Percentiles rank a stretch among this genome's conserved stretches.
phyloP scores from a whole-genome alignment of 2,329 filamentous ascomycete genomes.

The Trichoderma sp. region DNA sequence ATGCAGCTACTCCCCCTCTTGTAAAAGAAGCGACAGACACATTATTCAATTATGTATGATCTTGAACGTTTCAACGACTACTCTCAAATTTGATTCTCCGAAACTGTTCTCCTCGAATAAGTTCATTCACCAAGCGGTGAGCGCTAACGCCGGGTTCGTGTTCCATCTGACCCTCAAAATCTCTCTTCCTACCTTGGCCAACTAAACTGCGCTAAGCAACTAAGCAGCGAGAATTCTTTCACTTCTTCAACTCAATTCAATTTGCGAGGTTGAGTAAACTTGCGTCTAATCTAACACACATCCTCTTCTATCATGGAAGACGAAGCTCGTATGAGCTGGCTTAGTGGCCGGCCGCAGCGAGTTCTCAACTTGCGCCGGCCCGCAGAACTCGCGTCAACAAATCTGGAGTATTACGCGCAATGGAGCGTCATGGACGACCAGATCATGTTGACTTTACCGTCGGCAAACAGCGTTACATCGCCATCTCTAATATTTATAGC shows the following conservation, averaged over 20 bases:
- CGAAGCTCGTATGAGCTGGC: neutral
- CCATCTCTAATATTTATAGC: neutral
- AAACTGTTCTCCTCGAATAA: neutral
- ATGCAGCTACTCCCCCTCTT: neutral
- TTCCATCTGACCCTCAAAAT: neutral
- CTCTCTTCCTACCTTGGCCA: neutral
- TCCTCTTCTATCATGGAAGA: neutral
- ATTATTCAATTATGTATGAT: neutral
- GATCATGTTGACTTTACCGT: neutral
- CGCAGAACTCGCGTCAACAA: neutral
- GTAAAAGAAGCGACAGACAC: neutral
- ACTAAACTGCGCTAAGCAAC: neutral
- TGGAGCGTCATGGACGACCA: conserved; percentile 18
- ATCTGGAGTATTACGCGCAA: neutral
- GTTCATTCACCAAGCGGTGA: neutral
- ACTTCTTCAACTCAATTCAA: neutral
- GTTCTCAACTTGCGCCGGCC: conserved; percentile 2
- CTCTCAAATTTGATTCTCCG: neutral
- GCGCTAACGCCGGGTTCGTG: neutral
- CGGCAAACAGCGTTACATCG: neutral
- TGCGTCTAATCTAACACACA: neutral
- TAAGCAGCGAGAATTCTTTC: neutral
- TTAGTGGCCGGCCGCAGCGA: conserved; percentile 1
- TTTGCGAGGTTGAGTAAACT: neutral
- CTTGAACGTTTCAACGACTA: neutral